Conservation (phyloP, 2,329 filamentous ascomycete genomes). For the Colletotrichum gigasporum region DNA sequence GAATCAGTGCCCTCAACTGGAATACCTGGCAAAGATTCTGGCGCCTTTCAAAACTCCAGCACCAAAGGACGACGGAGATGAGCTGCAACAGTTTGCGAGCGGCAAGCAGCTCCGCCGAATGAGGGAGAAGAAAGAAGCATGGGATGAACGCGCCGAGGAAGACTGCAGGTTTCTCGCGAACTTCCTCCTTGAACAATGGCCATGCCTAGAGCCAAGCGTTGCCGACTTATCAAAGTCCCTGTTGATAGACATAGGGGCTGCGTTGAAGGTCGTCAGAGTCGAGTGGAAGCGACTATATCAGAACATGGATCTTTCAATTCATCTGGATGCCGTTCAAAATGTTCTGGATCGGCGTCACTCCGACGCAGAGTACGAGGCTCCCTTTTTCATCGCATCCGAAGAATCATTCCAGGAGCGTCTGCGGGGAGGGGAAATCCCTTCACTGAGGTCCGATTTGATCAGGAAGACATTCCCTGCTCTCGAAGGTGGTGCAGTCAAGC, state of each 20-base stretch:
- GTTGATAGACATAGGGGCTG: constrained; percentile 47
- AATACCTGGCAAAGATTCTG: constrained; percentile 43
- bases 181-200: constrained; percentile 56
- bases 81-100: constrained; percentile 36
- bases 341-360: constrained; percentile 45
- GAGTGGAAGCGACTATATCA: constrained; percentile 60
- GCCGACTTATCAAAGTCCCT: constrained; percentile 38
- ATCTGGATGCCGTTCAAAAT: constrained; percentile 53
- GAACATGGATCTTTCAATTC: constrained; percentile 55
- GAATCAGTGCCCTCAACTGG: constrained; percentile 42
- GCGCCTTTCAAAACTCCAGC: constrained; percentile 41
- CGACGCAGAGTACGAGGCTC: constrained; percentile 32
- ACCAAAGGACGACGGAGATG: constrained; percentile 37
- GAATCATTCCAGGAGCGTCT: constrained; percentile 29
- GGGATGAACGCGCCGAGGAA: constrained; percentile 41
- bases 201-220: constrained; percentile 45
- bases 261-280: constrained; percentile 48
- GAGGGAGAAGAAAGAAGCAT: constrained; percentile 38
- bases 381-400: constrained; percentile 31
- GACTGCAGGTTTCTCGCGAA: constrained; percentile 49
- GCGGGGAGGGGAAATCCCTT: constrained; percentile 32
- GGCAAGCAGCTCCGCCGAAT: constrained; percentile 43
- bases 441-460: constrained; percentile 32
- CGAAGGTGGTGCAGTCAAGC: background rate
- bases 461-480: constrained; percentile 24